Evolutionary conservation across 2,329 filamentous ascomycete genomes (phyloP).

Genomic region (Trichophyton rubrum): DNA sequence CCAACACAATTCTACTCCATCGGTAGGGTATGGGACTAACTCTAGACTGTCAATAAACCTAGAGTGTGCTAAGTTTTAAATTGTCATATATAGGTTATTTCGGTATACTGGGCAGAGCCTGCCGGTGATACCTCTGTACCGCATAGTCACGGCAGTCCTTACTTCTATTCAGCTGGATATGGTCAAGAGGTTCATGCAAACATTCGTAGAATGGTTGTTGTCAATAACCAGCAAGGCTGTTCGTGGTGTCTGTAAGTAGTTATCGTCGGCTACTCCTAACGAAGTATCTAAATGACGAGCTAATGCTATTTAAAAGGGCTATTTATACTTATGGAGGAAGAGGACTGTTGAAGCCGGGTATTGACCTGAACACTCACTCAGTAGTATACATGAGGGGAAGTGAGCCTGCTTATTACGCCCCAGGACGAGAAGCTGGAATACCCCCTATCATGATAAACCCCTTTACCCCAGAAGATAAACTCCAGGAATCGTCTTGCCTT

Average conservation of each 20-base stretch:
- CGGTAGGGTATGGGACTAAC: background rate
- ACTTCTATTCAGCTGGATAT: constrained; percentile 9
- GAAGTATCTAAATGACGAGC: background rate
- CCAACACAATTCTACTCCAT: background rate
- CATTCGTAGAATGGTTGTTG: constrained; percentile 25
- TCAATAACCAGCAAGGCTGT: constrained; percentile 18
- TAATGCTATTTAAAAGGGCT: constrained; percentile 18
- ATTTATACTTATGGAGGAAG: constrained; percentile 30
- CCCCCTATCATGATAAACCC: constrained; percentile 25
- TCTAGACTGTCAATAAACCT: background rate
- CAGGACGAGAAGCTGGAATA: background rate
- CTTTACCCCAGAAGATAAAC: constrained; percentile 11
- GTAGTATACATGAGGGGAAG: constrained; percentile 24
- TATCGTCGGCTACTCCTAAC: background rate
- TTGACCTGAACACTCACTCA: constrained; percentile 27
- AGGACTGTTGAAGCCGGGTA: constrained; percentile 26
- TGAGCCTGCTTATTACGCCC: background rate
- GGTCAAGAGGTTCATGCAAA: constrained; percentile 19
- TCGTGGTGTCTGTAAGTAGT: constrained; percentile 25
- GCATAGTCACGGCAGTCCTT: background rate
- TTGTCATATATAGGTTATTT: constrained; percentile 17
- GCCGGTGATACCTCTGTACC: constrained; percentile 12
- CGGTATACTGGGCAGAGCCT: constrained; percentile 23
- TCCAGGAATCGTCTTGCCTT: constrained; percentile 26
- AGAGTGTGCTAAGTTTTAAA: background rate